These are phyloP conservation scores for Dothideomycetes sp. DNA, from an alignment of 2,329 filamentous ascomycete genomes.

Conservation along the genomic window DNA sequence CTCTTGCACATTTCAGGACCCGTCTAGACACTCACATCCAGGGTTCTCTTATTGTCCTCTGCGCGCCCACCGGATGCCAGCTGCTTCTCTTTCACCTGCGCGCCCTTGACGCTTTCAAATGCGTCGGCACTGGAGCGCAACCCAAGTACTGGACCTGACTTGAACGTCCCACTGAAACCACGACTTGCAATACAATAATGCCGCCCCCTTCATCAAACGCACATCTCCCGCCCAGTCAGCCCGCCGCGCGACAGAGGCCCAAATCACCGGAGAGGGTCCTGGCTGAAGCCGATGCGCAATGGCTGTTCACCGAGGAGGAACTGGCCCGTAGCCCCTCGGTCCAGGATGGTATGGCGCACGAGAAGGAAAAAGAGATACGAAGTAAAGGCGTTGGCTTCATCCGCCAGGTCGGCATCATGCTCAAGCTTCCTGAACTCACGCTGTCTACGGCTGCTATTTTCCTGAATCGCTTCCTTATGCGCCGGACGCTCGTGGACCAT, in stretches of 20 bases:
- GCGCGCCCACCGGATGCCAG: too few relatives aligned
- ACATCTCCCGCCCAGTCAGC: conserved; percentile 27
- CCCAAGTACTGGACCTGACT: too few relatives aligned
- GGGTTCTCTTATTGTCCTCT: too few relatives aligned
- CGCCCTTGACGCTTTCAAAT: too few relatives aligned
- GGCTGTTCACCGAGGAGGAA: conserved; percentile 81
- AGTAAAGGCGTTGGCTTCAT: conserved; percentile 96
- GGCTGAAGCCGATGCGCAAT: conserved; percentile 56
- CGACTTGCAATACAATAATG: conserved; percentile 6
- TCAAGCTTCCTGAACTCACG: conserved; percentile 85
- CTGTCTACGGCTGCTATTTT: conserved; percentile 87
- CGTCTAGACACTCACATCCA: too few relatives aligned
- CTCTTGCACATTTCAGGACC: too few relatives aligned
- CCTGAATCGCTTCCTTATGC: conserved; percentile 94
- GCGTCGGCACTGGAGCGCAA: too few relatives aligned
- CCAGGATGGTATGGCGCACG: conserved; percentile 64
- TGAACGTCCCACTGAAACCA: too few relatives aligned
- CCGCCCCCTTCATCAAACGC: conserved; percentile 7
- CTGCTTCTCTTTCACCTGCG: too few relatives aligned
- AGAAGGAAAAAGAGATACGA: conserved; percentile 68
- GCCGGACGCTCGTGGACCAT: conserved; percentile 65
- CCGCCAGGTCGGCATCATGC: conserved; percentile 80
- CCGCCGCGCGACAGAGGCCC: conserved; percentile 23
- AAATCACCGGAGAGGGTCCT: conserved; percentile 34
- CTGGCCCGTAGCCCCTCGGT: conserved; percentile 73